These are phyloP conservation scores for Hydrangea macrophylla DNA, from an alignment of 148 eudicot species.

Conservation along the genomic window DNA sequence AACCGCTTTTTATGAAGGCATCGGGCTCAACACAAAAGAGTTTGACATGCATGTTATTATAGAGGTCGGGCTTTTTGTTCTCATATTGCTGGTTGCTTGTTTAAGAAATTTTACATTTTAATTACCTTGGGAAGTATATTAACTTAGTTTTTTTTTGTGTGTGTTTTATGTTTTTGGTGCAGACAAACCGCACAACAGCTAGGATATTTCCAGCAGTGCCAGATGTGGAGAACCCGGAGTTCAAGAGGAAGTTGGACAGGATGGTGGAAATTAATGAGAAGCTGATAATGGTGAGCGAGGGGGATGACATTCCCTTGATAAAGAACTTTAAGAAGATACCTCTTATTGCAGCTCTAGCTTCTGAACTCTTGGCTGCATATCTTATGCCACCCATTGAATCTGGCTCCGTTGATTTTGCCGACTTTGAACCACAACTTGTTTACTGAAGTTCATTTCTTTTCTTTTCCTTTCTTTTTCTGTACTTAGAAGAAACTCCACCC, in stretches of 20 bases:
- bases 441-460: too few species aligned
- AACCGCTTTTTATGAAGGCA: conserved; percentile 92
- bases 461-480: too few species aligned
- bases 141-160: not conserved
- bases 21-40: conserved; percentile 89
- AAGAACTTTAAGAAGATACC: conserved; percentile 96
- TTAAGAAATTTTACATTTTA: not conserved
- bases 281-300: conserved; percentile 57
- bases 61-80: conserved; percentile 52
- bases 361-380: conserved; percentile 86
- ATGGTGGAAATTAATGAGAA: conserved; percentile 80
- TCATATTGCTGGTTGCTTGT: not conserved
- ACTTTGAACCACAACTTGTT: conserved; percentile 91
- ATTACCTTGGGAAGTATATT: too few species aligned
- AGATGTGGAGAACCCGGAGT: conserved; percentile 98
- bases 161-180: conserved; percentile 10
- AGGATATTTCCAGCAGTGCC: conserved; percentile 97
- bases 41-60: conserved; percentile 99
- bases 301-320: conserved; percentile 57
- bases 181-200: conserved; percentile 99
- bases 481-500: too few species aligned
- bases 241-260: conserved; percentile 88
- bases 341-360: conserved; percentile 70
- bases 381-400: conserved; percentile 97
- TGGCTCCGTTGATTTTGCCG: conserved; percentile 93